phyloP scores from a whole-genome alignment of 495 filamentous ascomycete species.

The Neurospora sublineolata region DNA sequence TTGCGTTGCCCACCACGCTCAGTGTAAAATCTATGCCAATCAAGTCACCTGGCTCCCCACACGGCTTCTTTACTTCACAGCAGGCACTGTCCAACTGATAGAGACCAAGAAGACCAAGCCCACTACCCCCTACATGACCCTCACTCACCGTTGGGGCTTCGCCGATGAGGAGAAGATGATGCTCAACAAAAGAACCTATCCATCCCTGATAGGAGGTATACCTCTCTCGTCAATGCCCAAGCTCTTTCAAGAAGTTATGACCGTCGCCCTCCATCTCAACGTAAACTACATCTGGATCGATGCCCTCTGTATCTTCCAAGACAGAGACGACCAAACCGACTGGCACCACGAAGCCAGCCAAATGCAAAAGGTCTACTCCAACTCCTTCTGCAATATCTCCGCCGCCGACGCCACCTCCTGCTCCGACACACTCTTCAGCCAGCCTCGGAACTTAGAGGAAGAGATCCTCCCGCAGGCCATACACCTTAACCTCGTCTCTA shows the following conservation, averaged over 20 bases:
- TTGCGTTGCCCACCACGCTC: not conserved
- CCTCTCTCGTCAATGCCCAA: not conserved
- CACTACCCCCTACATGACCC: not conserved
- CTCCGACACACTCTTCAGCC: not conserved
- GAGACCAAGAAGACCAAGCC: not conserved
- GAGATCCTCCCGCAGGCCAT: not conserved
- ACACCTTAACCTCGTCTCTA: not conserved
- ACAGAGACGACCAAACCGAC: not conserved
- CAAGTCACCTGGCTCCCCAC: not conserved
- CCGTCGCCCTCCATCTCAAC: not conserved
- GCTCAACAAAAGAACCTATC: not conserved
- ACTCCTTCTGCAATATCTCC: conserved; percentile 2
- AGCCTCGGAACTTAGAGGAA: not conserved
- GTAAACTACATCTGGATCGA: conserved; percentile 19
- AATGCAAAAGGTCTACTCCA: conserved; percentile 1
- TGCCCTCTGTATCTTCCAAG: conserved; percentile 4
- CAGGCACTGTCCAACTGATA: not conserved
- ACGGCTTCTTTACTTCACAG: not conserved
- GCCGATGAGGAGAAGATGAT: not conserved
- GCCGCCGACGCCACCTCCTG: not conserved
- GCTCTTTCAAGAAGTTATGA: conserved; percentile 1
- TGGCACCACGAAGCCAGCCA: not conserved
- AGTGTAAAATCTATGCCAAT: not conserved
- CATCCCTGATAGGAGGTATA: not conserved
- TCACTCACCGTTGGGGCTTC: conserved; percentile 1